Conservation (phyloP, 1,284 basidiomycete genomes). For the Coriolopsis trogii region DNA sequence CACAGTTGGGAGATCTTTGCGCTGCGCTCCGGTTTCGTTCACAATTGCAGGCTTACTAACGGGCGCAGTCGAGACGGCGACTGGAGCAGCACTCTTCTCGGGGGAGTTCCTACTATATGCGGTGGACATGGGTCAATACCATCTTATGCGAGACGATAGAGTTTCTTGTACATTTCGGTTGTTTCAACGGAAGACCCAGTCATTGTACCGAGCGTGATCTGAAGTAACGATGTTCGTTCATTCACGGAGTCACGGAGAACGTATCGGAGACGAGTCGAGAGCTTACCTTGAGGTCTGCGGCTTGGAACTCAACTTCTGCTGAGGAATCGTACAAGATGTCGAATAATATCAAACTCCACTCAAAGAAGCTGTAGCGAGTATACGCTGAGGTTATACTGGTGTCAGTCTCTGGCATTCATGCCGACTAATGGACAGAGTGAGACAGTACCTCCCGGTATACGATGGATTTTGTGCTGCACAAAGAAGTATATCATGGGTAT, state of each 20-base stretch:
- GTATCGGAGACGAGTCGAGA: too few species aligned
- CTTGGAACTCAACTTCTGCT: slow-evolving; percentile 61
- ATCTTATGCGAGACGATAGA: slow-evolving; percentile 42
- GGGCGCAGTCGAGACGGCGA: background rate
- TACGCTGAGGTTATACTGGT: slow-evolving; percentile 60
- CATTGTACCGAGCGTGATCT: slow-evolving; percentile 39
- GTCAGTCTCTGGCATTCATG: too few species aligned
- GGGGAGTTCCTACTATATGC: slow-evolving; percentile 1
- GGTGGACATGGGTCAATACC: slow-evolving; percentile 9
- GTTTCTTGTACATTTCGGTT: slow-evolving; percentile 44
- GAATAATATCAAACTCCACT: slow-evolving; percentile 83
- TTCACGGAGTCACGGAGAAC: background rate
- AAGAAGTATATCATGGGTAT: slow-evolving; percentile 84
- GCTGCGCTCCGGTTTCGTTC: slow-evolving; percentile 1
- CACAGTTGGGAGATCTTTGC: background rate
- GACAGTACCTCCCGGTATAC: slow-evolving; percentile 72
- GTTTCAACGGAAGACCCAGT: slow-evolving; percentile 17
- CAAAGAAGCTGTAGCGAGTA: slow-evolving; percentile 83
- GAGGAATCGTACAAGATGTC: slow-evolving; percentile 82
- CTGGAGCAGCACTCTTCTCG: background rate
- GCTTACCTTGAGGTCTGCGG: slow-evolving; percentile 55
- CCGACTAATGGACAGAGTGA: slow-evolving; percentile 34
- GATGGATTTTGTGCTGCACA: slow-evolving; percentile 81
- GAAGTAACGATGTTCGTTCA: background rate
- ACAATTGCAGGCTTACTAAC: background rate